These are phyloP conservation scores for Mariannaea sp. DNA, from an alignment of 2,329 filamentous ascomycete genomes.

Conservation along the genomic window DNA sequence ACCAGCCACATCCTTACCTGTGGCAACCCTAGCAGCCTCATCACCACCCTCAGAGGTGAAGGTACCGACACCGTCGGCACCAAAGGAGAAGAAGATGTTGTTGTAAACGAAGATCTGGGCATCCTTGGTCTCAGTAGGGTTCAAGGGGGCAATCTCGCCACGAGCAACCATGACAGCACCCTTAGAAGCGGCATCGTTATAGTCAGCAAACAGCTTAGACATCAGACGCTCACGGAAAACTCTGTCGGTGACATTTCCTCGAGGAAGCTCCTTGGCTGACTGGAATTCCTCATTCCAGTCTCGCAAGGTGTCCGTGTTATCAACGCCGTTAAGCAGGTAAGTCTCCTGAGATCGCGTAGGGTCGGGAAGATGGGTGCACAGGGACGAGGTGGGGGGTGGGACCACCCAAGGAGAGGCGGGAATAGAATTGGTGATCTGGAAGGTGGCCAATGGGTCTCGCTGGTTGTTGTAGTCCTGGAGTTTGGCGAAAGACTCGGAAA, in stretches of 20 bases:
- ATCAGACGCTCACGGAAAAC: conserved; percentile 94
- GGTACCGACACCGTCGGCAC: conserved; percentile 94
- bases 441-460: conserved; percentile 87
- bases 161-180: conserved; percentile 91
- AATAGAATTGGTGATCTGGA: conserved; percentile 94
- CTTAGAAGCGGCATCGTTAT: conserved; percentile 91
- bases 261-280: conserved; percentile 91
- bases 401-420: conserved; percentile 93
- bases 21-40: conserved; percentile 92
- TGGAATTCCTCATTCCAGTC: conserved; percentile 99
- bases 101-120: conserved; percentile 99
- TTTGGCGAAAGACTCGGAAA: conserved; percentile 73
- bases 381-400: conserved; percentile 65
- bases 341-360: conserved; percentile 90
- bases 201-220: conserved; percentile 96
- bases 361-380: conserved; percentile 77
- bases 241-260: conserved; percentile 90
- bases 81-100: conserved; percentile 99
- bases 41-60: conserved; percentile 97
- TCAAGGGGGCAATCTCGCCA: conserved; percentile 90
- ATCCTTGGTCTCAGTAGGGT: conserved; percentile 89
- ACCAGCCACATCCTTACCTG: conserved; percentile 93
- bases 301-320: conserved; percentile 90
- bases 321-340: conserved; percentile 85
- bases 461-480: conserved; percentile 84